These are phyloP conservation scores for Abrus precatorius DNA, from an alignment of 306 rosid genomes.

Conservation along the genomic window DNA sequence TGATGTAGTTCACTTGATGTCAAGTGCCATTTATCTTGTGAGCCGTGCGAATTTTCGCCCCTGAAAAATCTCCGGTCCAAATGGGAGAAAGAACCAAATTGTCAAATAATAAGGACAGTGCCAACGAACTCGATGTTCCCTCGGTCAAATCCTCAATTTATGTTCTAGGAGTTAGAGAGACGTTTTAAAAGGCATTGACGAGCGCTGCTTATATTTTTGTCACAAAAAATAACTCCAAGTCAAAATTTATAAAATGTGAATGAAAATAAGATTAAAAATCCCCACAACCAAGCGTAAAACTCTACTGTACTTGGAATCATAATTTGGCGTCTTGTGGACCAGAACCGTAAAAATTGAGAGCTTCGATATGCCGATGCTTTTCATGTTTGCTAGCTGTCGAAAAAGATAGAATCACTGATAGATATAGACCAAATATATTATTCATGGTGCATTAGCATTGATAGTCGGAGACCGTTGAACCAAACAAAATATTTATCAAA, in stretches of 20 bases:
- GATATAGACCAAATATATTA: neutral
- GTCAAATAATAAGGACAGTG: neutral
- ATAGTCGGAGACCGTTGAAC: neutral
- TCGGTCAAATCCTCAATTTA: neutral
- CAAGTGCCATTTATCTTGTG: neutral
- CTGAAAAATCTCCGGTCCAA: neutral
- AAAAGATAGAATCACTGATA: neutral
- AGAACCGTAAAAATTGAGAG: neutral
- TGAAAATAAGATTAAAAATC: constrained; percentile 2
- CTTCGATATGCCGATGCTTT: neutral
- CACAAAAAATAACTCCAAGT: neutral
- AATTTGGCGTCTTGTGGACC: neutral
- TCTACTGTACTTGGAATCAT: neutral
- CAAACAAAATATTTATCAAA: constrained; percentile 21
- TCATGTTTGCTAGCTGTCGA: neutral
- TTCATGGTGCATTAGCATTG: constrained; percentile 15
- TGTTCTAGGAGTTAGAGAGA: neutral
- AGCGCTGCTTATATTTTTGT: neutral
- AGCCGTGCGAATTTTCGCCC: neutral
- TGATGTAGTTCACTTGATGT: neutral
- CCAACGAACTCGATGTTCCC: neutral
- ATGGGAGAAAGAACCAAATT: neutral
- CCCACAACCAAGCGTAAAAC: neutral
- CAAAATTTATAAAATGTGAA: constrained; percentile 4
- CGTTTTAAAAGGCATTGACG: neutral